Percentiles rank a stretch among this genome's conserved stretches.
These are phyloP conservation scores for Tulasnella sp. DNA, from an alignment of 768 basidiomycete genomes.

Conservation along the genomic window DNA sequence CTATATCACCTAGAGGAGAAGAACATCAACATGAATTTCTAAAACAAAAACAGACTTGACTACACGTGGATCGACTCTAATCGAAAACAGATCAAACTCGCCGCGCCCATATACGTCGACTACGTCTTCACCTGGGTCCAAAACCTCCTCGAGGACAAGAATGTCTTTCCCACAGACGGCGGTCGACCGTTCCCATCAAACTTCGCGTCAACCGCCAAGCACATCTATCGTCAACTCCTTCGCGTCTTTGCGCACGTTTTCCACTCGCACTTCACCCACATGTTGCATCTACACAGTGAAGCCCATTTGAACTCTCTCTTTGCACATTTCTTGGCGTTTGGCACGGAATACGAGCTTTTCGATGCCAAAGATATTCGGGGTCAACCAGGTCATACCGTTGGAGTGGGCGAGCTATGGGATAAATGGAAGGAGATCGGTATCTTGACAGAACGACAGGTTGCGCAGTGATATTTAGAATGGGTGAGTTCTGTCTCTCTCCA, in stretches of 20 bases:
- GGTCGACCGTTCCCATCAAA: constrained; percentile 82
- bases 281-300: constrained; percentile 86
- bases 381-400: constrained; percentile 43
- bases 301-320: constrained; percentile 96
- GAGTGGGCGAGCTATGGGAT: constrained; percentile 73
- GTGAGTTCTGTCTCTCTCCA: no score
- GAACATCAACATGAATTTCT: not conserved
- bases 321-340: constrained; percentile 95
- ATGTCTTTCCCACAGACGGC: constrained; percentile 90
- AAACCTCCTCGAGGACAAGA: constrained; percentile 87
- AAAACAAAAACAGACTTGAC: constrained; percentile 47
- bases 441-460: constrained; percentile 22
- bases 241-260: constrained; percentile 97
- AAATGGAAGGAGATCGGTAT: constrained; percentile 84
- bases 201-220: constrained; percentile 84
- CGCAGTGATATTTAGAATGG: no score
- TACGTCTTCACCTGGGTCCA: constrained; percentile 97
- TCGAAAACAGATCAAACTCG: constrained; percentile 73
- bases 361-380: constrained; percentile 79
- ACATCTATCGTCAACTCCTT: constrained; percentile 92
- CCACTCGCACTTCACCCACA: constrained; percentile 79
- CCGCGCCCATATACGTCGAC: constrained; percentile 95
- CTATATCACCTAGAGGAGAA: no score
- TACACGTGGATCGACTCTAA: constrained; percentile 93
- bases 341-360: constrained; percentile 82